A percentile compares a stretch with the other conserved stretches of the same genome.
phyloP scores from a whole-genome alignment of 345 rosid genomes.

The Jatropha curcas region DNA sequence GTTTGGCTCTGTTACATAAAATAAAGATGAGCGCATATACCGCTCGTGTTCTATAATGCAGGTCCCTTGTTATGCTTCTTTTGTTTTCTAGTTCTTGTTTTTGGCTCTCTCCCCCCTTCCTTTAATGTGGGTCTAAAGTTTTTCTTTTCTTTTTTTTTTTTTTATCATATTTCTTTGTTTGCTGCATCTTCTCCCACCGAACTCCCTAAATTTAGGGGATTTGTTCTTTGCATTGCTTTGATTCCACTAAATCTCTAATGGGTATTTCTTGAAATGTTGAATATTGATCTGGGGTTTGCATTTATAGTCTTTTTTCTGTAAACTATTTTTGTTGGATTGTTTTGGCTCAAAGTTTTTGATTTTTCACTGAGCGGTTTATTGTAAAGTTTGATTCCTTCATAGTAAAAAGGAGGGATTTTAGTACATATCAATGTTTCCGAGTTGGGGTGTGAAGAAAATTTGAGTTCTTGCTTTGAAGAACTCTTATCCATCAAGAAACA shows the following conservation, averaged over 20 bases:
- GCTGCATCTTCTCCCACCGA: conserved; percentile 13
- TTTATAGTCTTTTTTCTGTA: conserved; percentile 1
- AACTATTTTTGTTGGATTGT: neutral
- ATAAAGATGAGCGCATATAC: conserved; percentile 16
- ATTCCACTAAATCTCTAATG: conserved; percentile 28
- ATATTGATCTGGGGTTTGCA: conserved; percentile 29
- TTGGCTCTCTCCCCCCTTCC: conserved; percentile 10
- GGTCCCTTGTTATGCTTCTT: conserved; percentile 21
- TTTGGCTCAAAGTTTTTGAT: conserved; percentile 4
- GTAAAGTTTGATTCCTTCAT: conserved; percentile 25
- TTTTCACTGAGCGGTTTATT: neutral
- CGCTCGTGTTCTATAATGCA: conserved; percentile 40
- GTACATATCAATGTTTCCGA: neutral
- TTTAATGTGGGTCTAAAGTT: conserved; percentile 28
- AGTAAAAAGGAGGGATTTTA: neutral
- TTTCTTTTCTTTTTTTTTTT: conserved; percentile 20
- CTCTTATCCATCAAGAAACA: neutral
- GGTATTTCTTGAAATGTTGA: conserved; percentile 26
- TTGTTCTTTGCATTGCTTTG: conserved; percentile 19
- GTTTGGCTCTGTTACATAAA: conserved; percentile 34
- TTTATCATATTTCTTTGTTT: conserved; percentile 17
- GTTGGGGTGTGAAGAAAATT: neutral
- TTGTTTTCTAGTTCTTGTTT: conserved; percentile 29
- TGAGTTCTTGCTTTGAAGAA: conserved; percentile 24
- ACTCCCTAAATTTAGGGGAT: conserved; percentile 18